phyloP scores from a whole-genome alignment of 768 basidiomycete genomes.

The Obba rivulosa region DNA sequence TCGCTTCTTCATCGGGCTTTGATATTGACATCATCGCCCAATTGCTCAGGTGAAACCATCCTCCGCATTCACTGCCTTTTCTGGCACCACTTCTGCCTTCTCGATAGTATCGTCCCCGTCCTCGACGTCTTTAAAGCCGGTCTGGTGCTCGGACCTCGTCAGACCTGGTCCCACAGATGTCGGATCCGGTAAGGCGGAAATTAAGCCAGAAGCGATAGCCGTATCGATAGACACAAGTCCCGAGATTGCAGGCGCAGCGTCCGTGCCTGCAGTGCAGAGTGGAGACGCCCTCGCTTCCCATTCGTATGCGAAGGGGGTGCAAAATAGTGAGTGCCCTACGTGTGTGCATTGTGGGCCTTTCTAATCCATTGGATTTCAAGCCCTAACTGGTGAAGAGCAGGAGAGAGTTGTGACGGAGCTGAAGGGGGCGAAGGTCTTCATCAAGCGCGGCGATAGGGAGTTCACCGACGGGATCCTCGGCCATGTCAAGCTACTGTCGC shows the following conservation, averaged over 20 bases:
- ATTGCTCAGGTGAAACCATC: conserved; percentile 16
- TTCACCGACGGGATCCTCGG: conserved; percentile 60
- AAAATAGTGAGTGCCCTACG: conserved; percentile 4
- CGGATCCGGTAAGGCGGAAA: no score
- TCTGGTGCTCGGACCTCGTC: conserved; percentile 8
- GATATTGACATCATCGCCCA: neutral
- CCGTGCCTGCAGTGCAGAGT: neutral
- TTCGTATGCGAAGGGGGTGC: conserved; percentile 6
- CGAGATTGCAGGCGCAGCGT: neutral
- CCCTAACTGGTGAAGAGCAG: conserved; percentile 60
- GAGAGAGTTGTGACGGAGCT: conserved; percentile 53
- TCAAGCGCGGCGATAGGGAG: conserved; percentile 47
- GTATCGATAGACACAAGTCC: no score
- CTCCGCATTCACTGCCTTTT: conserved; percentile 19
- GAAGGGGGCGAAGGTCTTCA: conserved; percentile 55
- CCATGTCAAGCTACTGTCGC: conserved; percentile 52
- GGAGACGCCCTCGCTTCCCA: conserved; percentile 15
- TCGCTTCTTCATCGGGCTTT: conserved; percentile 2
- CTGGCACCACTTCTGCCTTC: conserved; percentile 14
- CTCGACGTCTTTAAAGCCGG: neutral
- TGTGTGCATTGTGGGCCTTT: neutral
- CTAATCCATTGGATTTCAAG: conserved; percentile 18
- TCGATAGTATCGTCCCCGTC: neutral
- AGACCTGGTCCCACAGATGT: neutral
- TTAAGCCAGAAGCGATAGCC: no score